phyloP scores from a whole-genome alignment of 169 alveolate species.

The Fabrea salina region DNA sequence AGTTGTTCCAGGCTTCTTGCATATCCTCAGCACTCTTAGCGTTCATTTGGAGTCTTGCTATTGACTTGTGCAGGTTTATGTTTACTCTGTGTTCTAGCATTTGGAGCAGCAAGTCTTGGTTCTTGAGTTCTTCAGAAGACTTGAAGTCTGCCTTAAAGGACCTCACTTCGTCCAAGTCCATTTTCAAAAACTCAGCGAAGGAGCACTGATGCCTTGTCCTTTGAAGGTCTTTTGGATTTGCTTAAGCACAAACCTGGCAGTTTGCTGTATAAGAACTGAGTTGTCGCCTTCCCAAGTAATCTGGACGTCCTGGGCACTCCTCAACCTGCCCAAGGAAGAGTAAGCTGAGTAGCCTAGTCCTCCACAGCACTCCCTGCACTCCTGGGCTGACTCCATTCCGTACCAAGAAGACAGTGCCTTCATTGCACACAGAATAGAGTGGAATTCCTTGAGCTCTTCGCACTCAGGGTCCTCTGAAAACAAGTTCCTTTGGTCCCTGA shows the following conservation, averaged over 20 bases:
- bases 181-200: neutral
- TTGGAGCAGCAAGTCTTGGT: neutral
- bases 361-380: conserved; percentile 50
- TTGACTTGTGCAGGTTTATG: neutral
- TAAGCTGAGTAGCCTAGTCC: conserved; percentile 54
- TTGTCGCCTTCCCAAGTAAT: conserved; percentile 68
- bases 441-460: conserved; percentile 17
- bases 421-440: conserved; percentile 26
- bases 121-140: neutral
- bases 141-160: neutral
- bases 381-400: neutral
- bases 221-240: neutral
- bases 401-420: conserved; percentile 36
- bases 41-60: neutral
- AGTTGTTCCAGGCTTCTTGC: conserved; percentile 14
- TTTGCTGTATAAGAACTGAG: conserved; percentile 43
- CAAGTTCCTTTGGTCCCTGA: neutral
- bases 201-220: conserved; percentile 1
- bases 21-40: too few relatives aligned
- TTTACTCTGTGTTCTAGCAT: neutral
- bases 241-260: conserved; percentile 27
- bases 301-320: conserved; percentile 27
- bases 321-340: conserved; percentile 3
- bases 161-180: conserved; percentile 4
- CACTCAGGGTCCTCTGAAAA: conserved; percentile 18